Evolutionary conservation across 2,329 filamentous ascomycete species (phyloP).

Genomic region (Orbilia brochopaga): DNA sequence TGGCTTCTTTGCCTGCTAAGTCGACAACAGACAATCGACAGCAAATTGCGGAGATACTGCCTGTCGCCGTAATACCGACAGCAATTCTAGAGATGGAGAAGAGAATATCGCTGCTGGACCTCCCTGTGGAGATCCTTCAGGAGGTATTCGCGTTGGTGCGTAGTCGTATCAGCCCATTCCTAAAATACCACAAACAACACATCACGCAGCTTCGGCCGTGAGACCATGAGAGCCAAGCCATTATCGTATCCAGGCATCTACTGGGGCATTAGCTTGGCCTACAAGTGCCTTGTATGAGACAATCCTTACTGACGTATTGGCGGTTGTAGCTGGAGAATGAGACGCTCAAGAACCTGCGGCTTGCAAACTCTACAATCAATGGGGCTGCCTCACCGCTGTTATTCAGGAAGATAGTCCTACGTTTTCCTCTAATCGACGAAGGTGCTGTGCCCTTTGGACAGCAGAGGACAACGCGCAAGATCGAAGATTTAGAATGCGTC

Average conservation of each 20-base stretch:
- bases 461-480: background rate
- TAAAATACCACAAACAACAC: conserved; percentile 40
- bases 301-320: too few relatives aligned
- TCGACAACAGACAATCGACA: too few relatives aligned
- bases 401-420: conserved; percentile 10
- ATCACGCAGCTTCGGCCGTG: background rate
- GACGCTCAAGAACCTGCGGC: conserved; percentile 15
- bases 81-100: background rate
- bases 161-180: conserved; percentile 4
- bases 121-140: conserved; percentile 37
- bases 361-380: conserved; percentile 1
- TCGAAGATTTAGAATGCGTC: conserved; percentile 6
- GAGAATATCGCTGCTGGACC: conserved; percentile 1
- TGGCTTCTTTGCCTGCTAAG: too few relatives aligned
- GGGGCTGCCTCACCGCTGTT: conserved; percentile 5
- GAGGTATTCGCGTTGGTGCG: conserved; percentile 27
- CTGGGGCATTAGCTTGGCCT: too few relatives aligned
- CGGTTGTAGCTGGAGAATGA: background rate
- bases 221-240: too few relatives aligned
- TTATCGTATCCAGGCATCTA: too few relatives aligned
- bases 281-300: too few relatives aligned
- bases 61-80: too few relatives aligned
- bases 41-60: too few relatives aligned
- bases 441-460: too few relatives aligned
- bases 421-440: background rate